These are phyloP conservation scores for Fusarium fracticaudum DNA, from an alignment of 2,329 filamentous ascomycete species.

Conservation along the genomic window DNA sequence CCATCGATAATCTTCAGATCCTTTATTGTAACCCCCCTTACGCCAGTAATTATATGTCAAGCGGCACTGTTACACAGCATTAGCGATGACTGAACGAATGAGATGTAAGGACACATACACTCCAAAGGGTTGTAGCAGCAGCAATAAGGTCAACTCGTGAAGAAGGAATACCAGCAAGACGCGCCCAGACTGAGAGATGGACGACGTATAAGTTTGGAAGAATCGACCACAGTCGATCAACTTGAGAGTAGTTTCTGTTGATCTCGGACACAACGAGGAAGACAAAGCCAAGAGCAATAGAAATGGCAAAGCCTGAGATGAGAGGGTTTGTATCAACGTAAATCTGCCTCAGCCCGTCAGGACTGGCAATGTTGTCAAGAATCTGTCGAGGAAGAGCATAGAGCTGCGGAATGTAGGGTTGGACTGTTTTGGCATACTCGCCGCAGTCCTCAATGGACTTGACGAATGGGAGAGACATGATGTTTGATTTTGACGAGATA, in stretches of 20 bases:
- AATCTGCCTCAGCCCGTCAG: slow-evolving; percentile 71
- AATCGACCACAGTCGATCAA: slow-evolving; percentile 92
- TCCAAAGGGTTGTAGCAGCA: slow-evolving; percentile 79
- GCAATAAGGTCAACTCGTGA: slow-evolving; percentile 77
- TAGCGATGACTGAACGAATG: neutral
- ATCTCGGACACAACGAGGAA: slow-evolving; percentile 82
- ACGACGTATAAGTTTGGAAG: slow-evolving; percentile 86
- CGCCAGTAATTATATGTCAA: slow-evolving; percentile 98
- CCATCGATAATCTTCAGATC: slow-evolving; percentile 96
- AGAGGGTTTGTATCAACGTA: slow-evolving; percentile 90
- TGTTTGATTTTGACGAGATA: slow-evolving; percentile 29
- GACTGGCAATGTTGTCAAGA: slow-evolving; percentile 66
- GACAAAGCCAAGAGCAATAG: slow-evolving; percentile 74
- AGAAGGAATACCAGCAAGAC: slow-evolving; percentile 75
- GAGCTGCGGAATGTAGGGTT: slow-evolving; percentile 77
- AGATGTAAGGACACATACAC: slow-evolving; percentile 62
- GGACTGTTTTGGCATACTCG: slow-evolving; percentile 77
- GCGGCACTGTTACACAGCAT: slow-evolving; percentile 64
- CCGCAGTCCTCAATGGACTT: slow-evolving; percentile 77
- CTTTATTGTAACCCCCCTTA: slow-evolving; percentile 87
- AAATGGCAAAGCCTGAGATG: slow-evolving; percentile 76
- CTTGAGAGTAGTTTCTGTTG: slow-evolving; percentile 96
- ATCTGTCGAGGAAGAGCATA: slow-evolving; percentile 74
- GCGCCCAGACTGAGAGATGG: slow-evolving; percentile 87
- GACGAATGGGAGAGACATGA: slow-evolving; percentile 78